These are phyloP conservation scores for Mycena latifolia DNA, from an alignment of 768 basidiomycete species.

Conservation along the genomic window DNA sequence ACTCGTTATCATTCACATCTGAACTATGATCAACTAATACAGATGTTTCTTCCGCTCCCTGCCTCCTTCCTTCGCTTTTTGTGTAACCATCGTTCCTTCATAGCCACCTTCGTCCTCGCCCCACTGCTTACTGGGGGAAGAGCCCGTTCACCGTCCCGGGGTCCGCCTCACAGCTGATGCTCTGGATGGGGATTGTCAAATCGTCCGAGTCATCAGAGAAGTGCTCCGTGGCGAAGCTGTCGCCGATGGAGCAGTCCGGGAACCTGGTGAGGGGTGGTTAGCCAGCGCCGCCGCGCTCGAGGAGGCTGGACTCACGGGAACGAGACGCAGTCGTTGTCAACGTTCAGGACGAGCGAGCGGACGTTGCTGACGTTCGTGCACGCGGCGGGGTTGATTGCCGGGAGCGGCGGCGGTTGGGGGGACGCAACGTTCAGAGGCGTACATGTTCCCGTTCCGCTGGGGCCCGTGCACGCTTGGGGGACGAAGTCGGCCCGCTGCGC, in stretches of 20 bases:
- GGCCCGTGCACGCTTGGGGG: conserved; percentile 21
- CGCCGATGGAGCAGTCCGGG: background rate
- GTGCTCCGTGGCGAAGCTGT: conserved; percentile 1
- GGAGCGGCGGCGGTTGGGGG: too few relatives aligned
- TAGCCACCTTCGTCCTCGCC: background rate
- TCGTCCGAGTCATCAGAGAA: conserved; percentile 23
- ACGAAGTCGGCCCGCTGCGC: conserved; percentile 8
- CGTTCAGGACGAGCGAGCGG: conserved; percentile 16
- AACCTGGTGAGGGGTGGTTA: background rate
- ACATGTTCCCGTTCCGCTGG: conserved; percentile 18
- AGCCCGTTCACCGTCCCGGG: conserved; percentile 15
- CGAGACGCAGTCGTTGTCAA: conserved; percentile 26
- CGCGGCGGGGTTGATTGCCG: conserved; percentile 11
- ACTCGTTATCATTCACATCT: conserved; percentile 14
- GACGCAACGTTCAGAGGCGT: conserved; percentile 17
- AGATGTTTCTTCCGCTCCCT: conserved; percentile 1
- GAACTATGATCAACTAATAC: conserved; percentile 17
- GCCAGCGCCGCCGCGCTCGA: background rate
- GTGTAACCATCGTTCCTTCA: background rate
- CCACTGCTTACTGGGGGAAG: background rate
- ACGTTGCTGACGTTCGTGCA: conserved; percentile 22
- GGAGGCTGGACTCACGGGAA: conserved; percentile 16
- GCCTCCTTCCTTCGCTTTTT: too few relatives aligned
- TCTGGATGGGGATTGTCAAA: background rate
- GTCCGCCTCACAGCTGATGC: conserved; percentile 28